These are phyloP conservation scores for Fusarium nurragi DNA, from an alignment of 2,329 filamentous ascomycete genomes.

Conservation along the genomic window DNA sequence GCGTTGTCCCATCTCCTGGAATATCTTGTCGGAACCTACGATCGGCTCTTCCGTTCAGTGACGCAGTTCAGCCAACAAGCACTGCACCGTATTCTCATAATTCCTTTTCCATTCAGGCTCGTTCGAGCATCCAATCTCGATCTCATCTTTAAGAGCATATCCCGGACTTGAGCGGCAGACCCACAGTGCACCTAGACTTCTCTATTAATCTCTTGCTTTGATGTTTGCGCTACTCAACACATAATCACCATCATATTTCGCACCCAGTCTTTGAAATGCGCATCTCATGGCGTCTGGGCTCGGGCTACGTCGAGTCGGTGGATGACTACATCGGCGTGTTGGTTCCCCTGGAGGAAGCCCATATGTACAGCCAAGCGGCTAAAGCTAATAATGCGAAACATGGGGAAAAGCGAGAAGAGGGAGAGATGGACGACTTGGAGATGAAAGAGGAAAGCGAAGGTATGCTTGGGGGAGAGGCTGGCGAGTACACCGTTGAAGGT, in stretches of 20 bases:
- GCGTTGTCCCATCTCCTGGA: neutral
- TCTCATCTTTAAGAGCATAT: conserved; percentile 1
- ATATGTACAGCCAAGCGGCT: conserved; percentile 64
- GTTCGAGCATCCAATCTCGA: neutral
- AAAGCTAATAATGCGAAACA: conserved; percentile 57
- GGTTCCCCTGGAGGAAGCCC: conserved; percentile 64
- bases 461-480: conserved; percentile 63
- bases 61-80: conserved; percentile 30
- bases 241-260: conserved; percentile 7
- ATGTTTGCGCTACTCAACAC: conserved; percentile 5
- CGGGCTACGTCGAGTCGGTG: conserved; percentile 56
- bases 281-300: conserved; percentile 46
- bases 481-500: conserved; percentile 73
- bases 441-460: conserved; percentile 55
- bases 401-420: conserved; percentile 51
- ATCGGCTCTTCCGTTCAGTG: conserved; percentile 26
- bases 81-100: conserved; percentile 9
- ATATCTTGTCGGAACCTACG: conserved; percentile 4
- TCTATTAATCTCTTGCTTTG: neutral
- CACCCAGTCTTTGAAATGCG: conserved; percentile 37
- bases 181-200: conserved; percentile 4
- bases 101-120: conserved; percentile 6
- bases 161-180: conserved; percentile 1
- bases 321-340: conserved; percentile 62
- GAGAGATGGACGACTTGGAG: conserved; percentile 53